Conservation (phyloP, 2,329 filamentous ascomycete genomes). For the Torrubiella hemipterigena region DNA sequence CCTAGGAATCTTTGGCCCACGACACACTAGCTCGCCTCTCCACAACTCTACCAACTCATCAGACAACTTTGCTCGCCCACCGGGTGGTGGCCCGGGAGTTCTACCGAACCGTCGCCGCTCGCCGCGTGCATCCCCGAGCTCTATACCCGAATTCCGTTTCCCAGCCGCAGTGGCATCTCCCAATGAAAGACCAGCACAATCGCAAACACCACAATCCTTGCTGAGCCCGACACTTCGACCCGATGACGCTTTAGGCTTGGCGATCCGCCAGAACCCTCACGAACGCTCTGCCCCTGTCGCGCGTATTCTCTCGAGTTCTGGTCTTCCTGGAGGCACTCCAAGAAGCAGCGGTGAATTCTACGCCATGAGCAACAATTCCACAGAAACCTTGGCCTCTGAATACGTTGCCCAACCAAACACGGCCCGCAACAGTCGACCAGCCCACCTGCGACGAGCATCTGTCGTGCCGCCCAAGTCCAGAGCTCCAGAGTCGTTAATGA, state of each 20-base stretch:
- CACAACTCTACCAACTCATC: conserved; percentile 45
- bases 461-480: conserved; percentile 29
- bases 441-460: conserved; percentile 35
- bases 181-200: conserved; percentile 17
- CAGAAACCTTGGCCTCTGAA: conserved; percentile 85
- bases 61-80: conserved; percentile 29
- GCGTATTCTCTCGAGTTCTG: conserved; percentile 66
- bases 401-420: conserved; percentile 48
- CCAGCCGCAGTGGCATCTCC: conserved; percentile 33
- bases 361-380: conserved; percentile 86
- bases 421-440: conserved; percentile 23
- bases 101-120: conserved; percentile 20
- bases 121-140: conserved; percentile 27
- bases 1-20: conserved; percentile 26
- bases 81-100: too few relatives aligned
- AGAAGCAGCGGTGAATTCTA: conserved; percentile 93
- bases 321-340: conserved; percentile 62
- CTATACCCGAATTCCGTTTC: conserved; percentile 45
- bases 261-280: conserved; percentile 43
- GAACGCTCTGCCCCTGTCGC: conserved; percentile 35
- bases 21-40: conserved; percentile 36
- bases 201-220: conserved; percentile 17
- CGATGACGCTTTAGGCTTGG: conserved; percentile 29
- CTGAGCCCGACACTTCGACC: conserved; percentile 24
- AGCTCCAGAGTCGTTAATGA: conserved; percentile 75